phyloP scores from a whole-genome alignment of 495 filamentous ascomycete species.

The Penicillium arizonense region DNA sequence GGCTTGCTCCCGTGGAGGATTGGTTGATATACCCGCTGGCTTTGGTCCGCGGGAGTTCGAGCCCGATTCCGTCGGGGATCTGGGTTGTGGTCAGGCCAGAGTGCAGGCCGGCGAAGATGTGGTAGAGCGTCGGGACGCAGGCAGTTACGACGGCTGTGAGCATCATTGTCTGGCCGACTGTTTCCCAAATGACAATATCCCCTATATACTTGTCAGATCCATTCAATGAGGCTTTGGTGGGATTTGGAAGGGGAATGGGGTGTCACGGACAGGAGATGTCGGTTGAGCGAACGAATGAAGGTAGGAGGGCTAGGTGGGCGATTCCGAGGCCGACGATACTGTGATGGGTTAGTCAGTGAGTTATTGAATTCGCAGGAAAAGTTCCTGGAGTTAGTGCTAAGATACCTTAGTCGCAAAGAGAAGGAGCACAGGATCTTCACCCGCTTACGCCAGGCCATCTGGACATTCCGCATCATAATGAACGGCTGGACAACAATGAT shows the following conservation, averaged over 20 bases:
- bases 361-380: not conserved
- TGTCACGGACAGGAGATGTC: conserved; percentile 21
- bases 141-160: conserved; percentile 26
- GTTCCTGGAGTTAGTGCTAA: not conserved
- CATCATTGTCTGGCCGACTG: conserved; percentile 26
- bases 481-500: conserved; percentile 18
- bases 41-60: conserved; percentile 17
- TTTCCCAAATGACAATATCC: conserved; percentile 11
- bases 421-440: conserved; percentile 27
- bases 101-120: conserved; percentile 34
- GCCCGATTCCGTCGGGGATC: conserved; percentile 15
- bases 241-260: not conserved
- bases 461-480: conserved; percentile 28
- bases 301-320: conserved; percentile 18
- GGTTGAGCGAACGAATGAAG: conserved; percentile 18
- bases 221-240: not conserved
- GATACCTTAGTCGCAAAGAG: conserved; percentile 16
- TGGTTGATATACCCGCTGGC: conserved; percentile 14
- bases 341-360: not conserved
- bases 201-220: conserved; percentile 13
- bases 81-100: conserved; percentile 34
- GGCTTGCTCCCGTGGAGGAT: conserved; percentile 1
- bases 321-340: conserved; percentile 23
- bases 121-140: conserved; percentile 36
- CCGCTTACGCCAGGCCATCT: conserved; percentile 17